Percentiles rank a stretch among this genome's conserved stretches.
Conservation (phyloP, 2,329 filamentous ascomycete species). For the Dactylonectria estremocensis region DNA sequence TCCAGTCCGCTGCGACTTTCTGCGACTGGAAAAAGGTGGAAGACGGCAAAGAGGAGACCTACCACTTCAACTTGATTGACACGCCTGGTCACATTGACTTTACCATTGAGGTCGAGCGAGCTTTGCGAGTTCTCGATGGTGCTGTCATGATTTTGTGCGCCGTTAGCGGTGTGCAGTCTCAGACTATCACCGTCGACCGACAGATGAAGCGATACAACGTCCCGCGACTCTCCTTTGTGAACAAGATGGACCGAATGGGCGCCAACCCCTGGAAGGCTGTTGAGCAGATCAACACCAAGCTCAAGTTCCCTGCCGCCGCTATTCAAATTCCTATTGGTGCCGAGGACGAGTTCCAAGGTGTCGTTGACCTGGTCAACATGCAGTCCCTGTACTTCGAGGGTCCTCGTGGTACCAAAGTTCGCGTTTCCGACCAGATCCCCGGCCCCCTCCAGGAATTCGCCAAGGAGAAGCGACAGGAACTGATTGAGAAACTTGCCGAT, state of each 20-base stretch:
- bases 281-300: conserved; percentile 97
- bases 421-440: conserved; percentile 85
- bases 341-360: conserved; percentile 92
- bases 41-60: conserved; percentile 87
- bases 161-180: conserved; percentile 95
- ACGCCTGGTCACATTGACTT: conserved; percentile 99
- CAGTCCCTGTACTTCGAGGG: conserved; percentile 95
- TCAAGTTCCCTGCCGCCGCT: conserved; percentile 92
- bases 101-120: conserved; percentile 98
- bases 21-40: conserved; percentile 96
- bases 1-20: conserved; percentile 97
- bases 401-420: conserved; percentile 81
- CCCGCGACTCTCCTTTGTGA: conserved; percentile 94
- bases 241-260: conserved; percentile 99
- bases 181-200: conserved; percentile 97
- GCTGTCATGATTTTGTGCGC: conserved; percentile 99
- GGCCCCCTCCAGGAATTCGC: conserved; percentile 83
- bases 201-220: conserved; percentile 99
- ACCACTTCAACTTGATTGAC: conserved; percentile 98
- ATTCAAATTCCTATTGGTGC: conserved; percentile 94
- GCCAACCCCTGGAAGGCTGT: conserved; percentile 98
- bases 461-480: conserved; percentile 84
- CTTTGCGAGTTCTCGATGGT: conserved; percentile 93
- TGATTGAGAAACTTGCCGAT: conserved; percentile 96
- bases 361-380: conserved; percentile 94